phyloP scores from a whole-genome alignment of 2,329 filamentous ascomycete genomes.

The Phyllosticta citribraziliensis region DNA sequence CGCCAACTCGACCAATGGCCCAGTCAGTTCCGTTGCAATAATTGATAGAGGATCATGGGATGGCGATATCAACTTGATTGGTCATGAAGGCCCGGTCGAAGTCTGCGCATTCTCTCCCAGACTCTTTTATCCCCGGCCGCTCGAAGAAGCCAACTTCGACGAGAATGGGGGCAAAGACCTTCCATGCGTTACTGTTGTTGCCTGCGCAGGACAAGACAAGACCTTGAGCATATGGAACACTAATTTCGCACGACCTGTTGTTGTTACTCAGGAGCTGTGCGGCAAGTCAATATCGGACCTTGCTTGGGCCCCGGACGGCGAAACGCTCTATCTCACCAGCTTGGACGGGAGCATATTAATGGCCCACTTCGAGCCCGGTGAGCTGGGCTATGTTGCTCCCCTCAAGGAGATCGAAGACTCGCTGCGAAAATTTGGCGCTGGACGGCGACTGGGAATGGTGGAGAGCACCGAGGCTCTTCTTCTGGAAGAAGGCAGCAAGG shows the following conservation, averaged over 20 bases:
- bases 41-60: conserved; percentile 90
- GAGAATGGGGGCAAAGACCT: conserved; percentile 33
- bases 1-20: conserved; percentile 92
- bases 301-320: conserved; percentile 87
- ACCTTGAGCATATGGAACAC: conserved; percentile 97
- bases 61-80: conserved; percentile 92
- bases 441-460: conserved; percentile 79
- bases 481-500: conserved; percentile 85
- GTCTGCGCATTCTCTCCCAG: conserved; percentile 95
- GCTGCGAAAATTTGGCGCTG: conserved; percentile 83
- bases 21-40: conserved; percentile 93
- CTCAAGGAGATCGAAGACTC: conserved; percentile 86
- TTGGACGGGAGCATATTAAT: conserved; percentile 82
- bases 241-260: conserved; percentile 80
- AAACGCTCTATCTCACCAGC: conserved; percentile 74
- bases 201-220: conserved; percentile 94
- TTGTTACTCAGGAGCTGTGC: conserved; percentile 80
- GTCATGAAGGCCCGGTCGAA: conserved; percentile 92
- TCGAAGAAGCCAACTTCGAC: conserved; percentile 39
- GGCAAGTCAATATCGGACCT: conserved; percentile 90
- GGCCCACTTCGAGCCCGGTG: conserved; percentile 71
- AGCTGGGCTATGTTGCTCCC: conserved; percentile 80
- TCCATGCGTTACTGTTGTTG: conserved; percentile 77
- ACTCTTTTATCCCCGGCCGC: conserved; percentile 66
- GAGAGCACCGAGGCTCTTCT: conserved; percentile 85